Conservation (phyloP, 495 filamentous ascomycete species). For the Massariosphaeria phaeospora region DNA sequence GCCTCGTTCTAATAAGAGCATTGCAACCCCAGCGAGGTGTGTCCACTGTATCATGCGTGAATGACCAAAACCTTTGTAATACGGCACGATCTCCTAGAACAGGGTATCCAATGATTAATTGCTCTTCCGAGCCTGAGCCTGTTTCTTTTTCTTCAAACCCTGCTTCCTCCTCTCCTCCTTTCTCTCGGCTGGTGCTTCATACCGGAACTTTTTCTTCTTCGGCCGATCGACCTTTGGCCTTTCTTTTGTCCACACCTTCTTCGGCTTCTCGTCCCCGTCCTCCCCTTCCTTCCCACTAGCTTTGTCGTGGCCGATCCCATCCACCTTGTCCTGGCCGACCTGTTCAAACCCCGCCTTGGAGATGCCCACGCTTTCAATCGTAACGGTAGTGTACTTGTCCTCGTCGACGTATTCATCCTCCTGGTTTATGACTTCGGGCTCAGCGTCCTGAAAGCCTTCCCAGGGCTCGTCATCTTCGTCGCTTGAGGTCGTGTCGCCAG, state of each 20-base stretch:
- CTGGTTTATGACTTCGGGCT: constrained; percentile 50
- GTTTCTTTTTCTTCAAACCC: constrained; percentile 12
- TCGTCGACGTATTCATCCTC: constrained; percentile 97
- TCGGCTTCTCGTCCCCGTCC: constrained; percentile 31
- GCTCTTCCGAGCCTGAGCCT: constrained; percentile 13
- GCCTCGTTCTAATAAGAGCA: too few relatives aligned
- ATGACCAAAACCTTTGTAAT: too few relatives aligned
- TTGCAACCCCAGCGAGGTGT: too few relatives aligned
- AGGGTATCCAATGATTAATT: too few relatives aligned
- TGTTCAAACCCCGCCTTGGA: constrained; percentile 64
- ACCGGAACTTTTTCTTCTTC: constrained; percentile 87
- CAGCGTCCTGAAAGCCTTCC: constrained; percentile 54
- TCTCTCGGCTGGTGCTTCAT: constrained; percentile 79
- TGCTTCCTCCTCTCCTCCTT: constrained; percentile 56
- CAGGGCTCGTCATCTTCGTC: constrained; percentile 50
- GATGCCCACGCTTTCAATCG: constrained; percentile 82
- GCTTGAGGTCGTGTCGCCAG: constrained; percentile 38
- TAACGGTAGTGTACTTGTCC: constrained; percentile 90
- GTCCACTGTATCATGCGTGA: too few relatives aligned
- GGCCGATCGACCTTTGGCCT: constrained; percentile 51
- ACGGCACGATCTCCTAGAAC: too few relatives aligned
- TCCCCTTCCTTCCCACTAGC: constrained; percentile 46
- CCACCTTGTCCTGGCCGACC: constrained; percentile 46
- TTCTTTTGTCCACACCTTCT: constrained; percentile 45
- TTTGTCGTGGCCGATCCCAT: too few relatives aligned